A percentile compares a stretch with the other conserved stretches of the same genome.
phyloP scores from a whole-genome alignment of 2,329 filamentous ascomycete species.

The Ceratocystis cacaofunesta region DNA sequence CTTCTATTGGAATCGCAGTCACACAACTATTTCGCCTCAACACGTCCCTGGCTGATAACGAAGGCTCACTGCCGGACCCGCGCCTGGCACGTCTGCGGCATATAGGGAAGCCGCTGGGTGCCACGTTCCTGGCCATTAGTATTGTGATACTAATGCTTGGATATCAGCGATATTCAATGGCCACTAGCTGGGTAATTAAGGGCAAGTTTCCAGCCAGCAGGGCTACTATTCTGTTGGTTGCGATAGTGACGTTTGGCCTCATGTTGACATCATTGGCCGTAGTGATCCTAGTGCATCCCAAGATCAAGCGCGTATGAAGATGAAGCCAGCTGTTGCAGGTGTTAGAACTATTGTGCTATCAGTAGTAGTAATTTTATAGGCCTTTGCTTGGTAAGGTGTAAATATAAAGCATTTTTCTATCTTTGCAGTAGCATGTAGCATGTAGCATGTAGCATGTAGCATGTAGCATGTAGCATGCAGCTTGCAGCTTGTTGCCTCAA shows the following conservation, averaged over 20 bases:
- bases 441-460: background rate
- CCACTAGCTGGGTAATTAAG: slow-evolving; percentile 63
- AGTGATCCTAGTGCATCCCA: slow-evolving; percentile 40
- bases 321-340: background rate
- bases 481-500: background rate
- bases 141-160: slow-evolving; percentile 62
- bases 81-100: slow-evolving; percentile 37
- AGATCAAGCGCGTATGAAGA: slow-evolving; percentile 7
- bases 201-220: slow-evolving; percentile 70
- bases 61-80: slow-evolving; percentile 21
- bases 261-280: slow-evolving; percentile 47
- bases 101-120: slow-evolving; percentile 59
- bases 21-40: slow-evolving; percentile 78
- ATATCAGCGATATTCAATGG: slow-evolving; percentile 64
- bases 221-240: slow-evolving; percentile 57
- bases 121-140: slow-evolving; percentile 61
- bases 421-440: background rate
- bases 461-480: background rate
- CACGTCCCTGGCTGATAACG: slow-evolving; percentile 37
- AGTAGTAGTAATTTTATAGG: background rate
- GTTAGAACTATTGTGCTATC: background rate
- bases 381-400: background rate
- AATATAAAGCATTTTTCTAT: background rate
- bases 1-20: slow-evolving; percentile 67
- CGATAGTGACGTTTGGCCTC: slow-evolving; percentile 46